Base-by-base conservation (phyloP, 225 moss, liverwort and hornwort species). In the Climacium dendroides region DNA sequence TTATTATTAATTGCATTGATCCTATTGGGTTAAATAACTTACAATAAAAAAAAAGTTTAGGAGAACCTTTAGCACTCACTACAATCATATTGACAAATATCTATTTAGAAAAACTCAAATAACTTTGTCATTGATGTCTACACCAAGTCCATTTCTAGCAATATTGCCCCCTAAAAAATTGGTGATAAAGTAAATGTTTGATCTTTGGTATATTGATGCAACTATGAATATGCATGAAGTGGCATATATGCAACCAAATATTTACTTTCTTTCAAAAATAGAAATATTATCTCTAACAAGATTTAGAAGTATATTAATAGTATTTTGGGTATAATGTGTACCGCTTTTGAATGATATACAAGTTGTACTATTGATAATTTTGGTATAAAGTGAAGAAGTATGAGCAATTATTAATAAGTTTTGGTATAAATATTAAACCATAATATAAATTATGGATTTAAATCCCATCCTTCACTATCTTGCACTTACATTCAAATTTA, bases 1-100 rank as follows among this genome's bases (percentile, higher is more conserved):
- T 73, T 48, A 11, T 26, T 19, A 16, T 15, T 15, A 45, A 45
- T 1, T 6, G 20, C 19, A 28, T 30, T 18, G 18, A 29, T 47
- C 10, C 11, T 47, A 30, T 73, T 17, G 17, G 18, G 0, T 29
- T 11, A 19, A 1, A 50, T 20, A 50, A 20, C 2, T 50, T 34
- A 50, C 3, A 20, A 52, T 20, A 20, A 11, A 12, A 74, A 32
- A 0, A 48, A 50, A 3, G 6, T 32, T 48, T 50, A 19, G 2
- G 5, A 19, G 10, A 20, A 50, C 32, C 12, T 20, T 19, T 74
- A 7, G 32, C 4, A 32, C 9, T 74, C 1, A 1, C 3, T 50
- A 0, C 0, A 47, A 19, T 74, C 20, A 1, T 0, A 50, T 18
- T 74, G 32, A 3, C 8, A 74, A 74, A 48, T 30, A 0, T 0